Base-by-base conservation (phyloP, 441 rosid species). In the Gossypium lobatum region DNA sequence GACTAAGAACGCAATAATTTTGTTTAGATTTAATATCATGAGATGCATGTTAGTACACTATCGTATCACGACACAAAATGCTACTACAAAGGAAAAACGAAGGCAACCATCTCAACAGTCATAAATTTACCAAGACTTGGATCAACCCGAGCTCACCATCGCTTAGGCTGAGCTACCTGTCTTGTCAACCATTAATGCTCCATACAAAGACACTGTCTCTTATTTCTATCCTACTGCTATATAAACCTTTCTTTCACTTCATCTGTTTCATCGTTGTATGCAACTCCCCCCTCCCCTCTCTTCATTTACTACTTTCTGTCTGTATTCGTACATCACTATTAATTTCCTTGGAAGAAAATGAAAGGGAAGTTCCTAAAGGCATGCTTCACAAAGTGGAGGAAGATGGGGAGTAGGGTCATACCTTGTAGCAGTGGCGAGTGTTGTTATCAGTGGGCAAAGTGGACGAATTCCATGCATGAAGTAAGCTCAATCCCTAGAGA, bases 401-500 rank as follows among this genome's bases (percentile, higher is more conserved):
- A 78, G 82, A 83, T 80, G 87, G 87, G 81, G 13, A 58, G 81
- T 46, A 82, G 73, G 81, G 85, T 77, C 23, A 70, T 84, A 75
- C 92, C 89, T 70, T 82, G 88, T 78, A 68, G 75, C 0, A 82
- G 83, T 70, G 79, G 89, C n/a, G 88, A 88, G 76, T 52, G 70
- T 26, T 87, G 92, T 76, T 83, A 75, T 50, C 75, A 85, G 65
- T 69, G 88, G 88, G 81, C 74, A 4, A 75, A 89, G 50, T 76
- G 87, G 88, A 77, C 75, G 2, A 2, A 25, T 70, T 18, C 65
- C 39, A 61, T 14, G 83, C 79, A 74, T 13, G 88, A 85, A 70
- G 85, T 77, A 37, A 76, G 74, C 67, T 78, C 77, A 39, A 89
- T 91, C 61, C 99, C 99, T 28, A 82, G 73, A 73, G 99, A 95